Percentiles rank a stretch among this genome's conserved stretches.
phyloP scores from a whole-genome alignment of 164 flowering plant genomes.

The Echeveria elegans region DNA sequence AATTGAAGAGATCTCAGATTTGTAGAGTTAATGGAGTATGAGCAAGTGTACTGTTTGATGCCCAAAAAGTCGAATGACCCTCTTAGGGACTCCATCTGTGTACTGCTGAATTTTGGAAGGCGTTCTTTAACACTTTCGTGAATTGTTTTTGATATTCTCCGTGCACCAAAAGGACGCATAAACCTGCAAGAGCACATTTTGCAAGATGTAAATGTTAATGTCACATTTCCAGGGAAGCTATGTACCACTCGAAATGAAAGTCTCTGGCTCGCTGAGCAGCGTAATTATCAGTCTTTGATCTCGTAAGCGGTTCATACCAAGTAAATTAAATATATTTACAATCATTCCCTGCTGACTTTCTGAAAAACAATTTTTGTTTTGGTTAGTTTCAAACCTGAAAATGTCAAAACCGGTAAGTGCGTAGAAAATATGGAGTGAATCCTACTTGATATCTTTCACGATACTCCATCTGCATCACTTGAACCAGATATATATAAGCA shows the following conservation, averaged over 20 bases:
- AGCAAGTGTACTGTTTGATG: conserved; percentile 57
- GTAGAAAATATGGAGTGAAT: not conserved
- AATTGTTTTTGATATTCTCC: conserved; percentile 59
- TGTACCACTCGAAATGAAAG: conserved; percentile 70
- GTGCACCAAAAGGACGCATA: conserved; percentile 52
- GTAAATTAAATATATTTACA: conserved; percentile 63
- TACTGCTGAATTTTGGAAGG: conserved; percentile 47
- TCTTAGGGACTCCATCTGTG: conserved; percentile 46
- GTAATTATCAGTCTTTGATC: conserved; percentile 35
- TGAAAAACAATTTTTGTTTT: conserved; percentile 10
- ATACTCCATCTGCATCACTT: conserved; percentile 40
- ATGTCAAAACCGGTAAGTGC: not conserved
- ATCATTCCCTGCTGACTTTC: conserved; percentile 58
- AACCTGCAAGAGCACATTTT: conserved; percentile 29
- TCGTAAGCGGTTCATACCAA: conserved; percentile 70
- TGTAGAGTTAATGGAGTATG: conserved; percentile 51
- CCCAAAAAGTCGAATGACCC: conserved; percentile 59
- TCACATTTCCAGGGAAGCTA: not conserved
- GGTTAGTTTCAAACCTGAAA: not conserved
- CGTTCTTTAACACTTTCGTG: conserved; percentile 42
- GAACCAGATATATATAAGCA: not conserved
- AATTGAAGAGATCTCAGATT: too few species aligned
- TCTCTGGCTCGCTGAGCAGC: conserved; percentile 78
- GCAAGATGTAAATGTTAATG: too few species aligned
- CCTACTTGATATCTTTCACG: conserved; percentile 47